Percentiles rank a stretch among this genome's conserved stretches.
Evolutionary conservation across 495 filamentous ascomycete genomes (phyloP).

Genomic region (Clohesyomyces aquaticus): DNA sequence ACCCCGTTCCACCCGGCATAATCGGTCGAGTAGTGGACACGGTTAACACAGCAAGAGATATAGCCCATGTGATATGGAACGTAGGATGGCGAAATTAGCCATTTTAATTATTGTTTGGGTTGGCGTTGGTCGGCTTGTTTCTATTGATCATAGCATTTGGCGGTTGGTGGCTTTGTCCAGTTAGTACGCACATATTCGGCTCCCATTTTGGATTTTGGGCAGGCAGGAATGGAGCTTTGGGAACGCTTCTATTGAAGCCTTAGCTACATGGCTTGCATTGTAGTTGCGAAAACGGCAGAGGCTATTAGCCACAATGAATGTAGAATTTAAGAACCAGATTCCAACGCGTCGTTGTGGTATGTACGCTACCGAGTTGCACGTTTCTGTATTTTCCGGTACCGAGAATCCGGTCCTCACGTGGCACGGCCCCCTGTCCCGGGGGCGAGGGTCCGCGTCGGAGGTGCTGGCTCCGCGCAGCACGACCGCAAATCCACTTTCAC

Average conservation of each 20-base stretch:
- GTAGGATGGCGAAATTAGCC: conserved; percentile 76
- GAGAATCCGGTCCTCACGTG: too few relatives aligned
- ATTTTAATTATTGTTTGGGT: background rate
- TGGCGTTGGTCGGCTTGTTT: conserved; percentile 9
- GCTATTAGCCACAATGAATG: background rate
- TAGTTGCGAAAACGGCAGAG: background rate
- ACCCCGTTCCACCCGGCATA: conserved; percentile 61
- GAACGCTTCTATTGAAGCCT: background rate
- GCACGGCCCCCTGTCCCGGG: background rate
- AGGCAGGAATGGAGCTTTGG: background rate
- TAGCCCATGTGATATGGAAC: conserved; percentile 97
- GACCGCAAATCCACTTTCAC: background rate
- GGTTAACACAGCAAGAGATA: conserved; percentile 94
- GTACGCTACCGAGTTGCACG: too few relatives aligned
- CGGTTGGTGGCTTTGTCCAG: background rate
- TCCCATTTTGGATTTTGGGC: conserved; percentile 4
- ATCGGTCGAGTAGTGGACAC: conserved; percentile 87
- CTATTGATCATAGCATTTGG: conserved; percentile 10
- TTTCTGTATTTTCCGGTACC: too few relatives aligned
- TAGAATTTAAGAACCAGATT: background rate
- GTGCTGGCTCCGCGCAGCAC: background rate
- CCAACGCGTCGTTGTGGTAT: too few relatives aligned
- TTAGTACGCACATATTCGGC: background rate
- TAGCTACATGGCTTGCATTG: background rate
- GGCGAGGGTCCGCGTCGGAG: background rate